Base-by-base conservation (phyloP, 2,329 filamentous ascomycete species). In the Fusarium sp. region DNA sequence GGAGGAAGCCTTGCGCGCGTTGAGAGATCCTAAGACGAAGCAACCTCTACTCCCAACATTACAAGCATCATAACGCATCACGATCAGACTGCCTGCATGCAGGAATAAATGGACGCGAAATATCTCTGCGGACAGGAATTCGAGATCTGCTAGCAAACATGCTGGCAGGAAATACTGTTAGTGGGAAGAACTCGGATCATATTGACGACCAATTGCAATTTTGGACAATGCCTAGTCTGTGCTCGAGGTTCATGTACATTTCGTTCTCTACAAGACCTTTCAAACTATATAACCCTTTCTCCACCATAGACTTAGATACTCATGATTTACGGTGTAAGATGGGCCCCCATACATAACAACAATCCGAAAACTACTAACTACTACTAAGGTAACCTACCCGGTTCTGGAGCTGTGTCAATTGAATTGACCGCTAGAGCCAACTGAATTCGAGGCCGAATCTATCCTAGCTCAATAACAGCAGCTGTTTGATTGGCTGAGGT, bases 1-100 rank as follows among this genome's bases (percentile, higher is more conserved):
- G 50, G 87, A 89, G 75, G 82, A 85, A 46, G 83, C 84, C 15
- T 72, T 88, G 53, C 79, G 83, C 65, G 77, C 77, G 7, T 78
- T 85, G 67, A 84, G 82, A 68, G 85, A 88, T 44, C 84, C 85
- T 22, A 87, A 85, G 76, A 87, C 85, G 37, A 87, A 87, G 67
- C 78, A 82, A 71, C 85, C 86, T 4, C 71, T 88, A 44, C 72
- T 88, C 23, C 81, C 84, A 27, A 77, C 73, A 19, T 55, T 78
- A 49, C 78, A 79, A 37, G 57, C 67, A 25, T 49, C 67, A 41
- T 57, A 37, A 50, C 6, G 53, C 27, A 25, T 19, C 33, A 47
- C 45, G 25, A 19, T 23, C 27, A 45, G 53, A 30, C 8, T 33
- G 41, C 11, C 8, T 33, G 41, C 11, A 6, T n/a, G 27, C 19